phyloP scores from a whole-genome alignment of 108 stramenopile genomes.

The Skeletonema marinoi region DNA sequence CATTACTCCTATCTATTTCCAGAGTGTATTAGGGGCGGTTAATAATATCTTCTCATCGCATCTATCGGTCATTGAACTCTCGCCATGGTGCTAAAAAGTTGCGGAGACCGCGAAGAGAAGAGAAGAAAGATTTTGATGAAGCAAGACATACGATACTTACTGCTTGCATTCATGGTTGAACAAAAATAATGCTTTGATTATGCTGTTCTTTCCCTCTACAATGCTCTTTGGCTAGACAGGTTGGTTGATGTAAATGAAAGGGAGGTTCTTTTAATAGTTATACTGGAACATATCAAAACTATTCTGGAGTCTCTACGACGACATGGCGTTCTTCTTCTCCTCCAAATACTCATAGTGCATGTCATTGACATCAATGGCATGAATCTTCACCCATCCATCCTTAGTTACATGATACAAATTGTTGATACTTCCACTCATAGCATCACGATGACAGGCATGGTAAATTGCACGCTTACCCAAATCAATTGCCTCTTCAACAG shows the following conservation, averaged over 20 bases:
- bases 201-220: too few relatives aligned
- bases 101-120: too few relatives aligned
- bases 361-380: constrained; percentile 97
- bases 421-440: constrained; percentile 97
- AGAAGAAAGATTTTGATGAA: too few relatives aligned
- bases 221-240: too few relatives aligned
- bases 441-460: constrained; percentile 99
- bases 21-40: too few relatives aligned
- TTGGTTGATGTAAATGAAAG: not conserved
- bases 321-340: constrained; percentile 75
- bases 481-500: constrained; percentile 99
- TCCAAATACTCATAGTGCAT: constrained; percentile 96
- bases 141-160: too few relatives aligned
- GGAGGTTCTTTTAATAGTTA: not conserved
- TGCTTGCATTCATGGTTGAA: too few relatives aligned
- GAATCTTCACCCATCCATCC: constrained; percentile 96
- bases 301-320: constrained; percentile 13
- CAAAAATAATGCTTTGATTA: too few relatives aligned
- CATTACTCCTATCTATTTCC: too few relatives aligned
- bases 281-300: not conserved
- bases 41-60: not conserved
- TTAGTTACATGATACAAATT: constrained; percentile 96
- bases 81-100: too few relatives aligned
- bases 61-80: too few relatives aligned
- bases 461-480: constrained; percentile 99